Evolutionary conservation across 352 stramenopile species (phyloP).

Genomic region (Pythium sp.): DNA sequence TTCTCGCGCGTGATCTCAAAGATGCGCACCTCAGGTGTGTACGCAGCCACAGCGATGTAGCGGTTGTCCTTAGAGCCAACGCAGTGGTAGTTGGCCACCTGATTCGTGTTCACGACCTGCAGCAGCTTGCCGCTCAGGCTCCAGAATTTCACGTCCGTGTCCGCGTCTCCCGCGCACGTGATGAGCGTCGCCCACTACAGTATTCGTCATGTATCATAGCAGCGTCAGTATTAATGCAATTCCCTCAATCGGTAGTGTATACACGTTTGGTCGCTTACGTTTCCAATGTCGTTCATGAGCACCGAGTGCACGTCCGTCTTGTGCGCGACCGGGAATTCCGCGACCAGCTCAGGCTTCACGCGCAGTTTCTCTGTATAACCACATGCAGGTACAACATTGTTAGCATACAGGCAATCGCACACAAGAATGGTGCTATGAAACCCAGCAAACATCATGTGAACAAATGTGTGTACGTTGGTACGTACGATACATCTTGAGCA

Average conservation of each 20-base stretch:
- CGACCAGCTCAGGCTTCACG: conserved; percentile 63
- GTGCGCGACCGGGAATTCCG: conserved; percentile 58
- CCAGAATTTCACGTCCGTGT: conserved; percentile 87
- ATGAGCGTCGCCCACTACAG: conserved; percentile 71
- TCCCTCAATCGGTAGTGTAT: background rate
- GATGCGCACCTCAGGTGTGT: conserved; percentile 83
- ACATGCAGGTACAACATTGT: background rate
- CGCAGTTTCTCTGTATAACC: conserved; percentile 65
- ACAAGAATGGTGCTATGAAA: background rate
- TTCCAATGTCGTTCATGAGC: conserved; percentile 80
- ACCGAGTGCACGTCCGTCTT: conserved; percentile 80
- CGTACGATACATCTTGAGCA: conserved; percentile 75
- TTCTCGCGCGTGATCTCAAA: conserved; percentile 80
- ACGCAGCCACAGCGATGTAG: conserved; percentile 75
- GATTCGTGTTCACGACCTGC: conserved; percentile 77
- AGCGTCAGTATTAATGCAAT: background rate
- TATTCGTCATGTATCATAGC: background rate
- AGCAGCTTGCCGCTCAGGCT: conserved; percentile 58
- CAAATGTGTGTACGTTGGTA: background rate
- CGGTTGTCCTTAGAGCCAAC: conserved; percentile 80
- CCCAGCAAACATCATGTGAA: background rate
- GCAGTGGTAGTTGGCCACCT: conserved; percentile 80
- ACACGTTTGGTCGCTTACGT: conserved; percentile 25
- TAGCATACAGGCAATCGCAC: background rate
- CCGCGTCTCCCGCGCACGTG: conserved; percentile 58